A percentile compares a stretch with the other conserved stretches of the same genome.
These are phyloP conservation scores for Neurospora pannonica DNA, from an alignment of 495 filamentous ascomycete genomes.

Conservation along the genomic window DNA sequence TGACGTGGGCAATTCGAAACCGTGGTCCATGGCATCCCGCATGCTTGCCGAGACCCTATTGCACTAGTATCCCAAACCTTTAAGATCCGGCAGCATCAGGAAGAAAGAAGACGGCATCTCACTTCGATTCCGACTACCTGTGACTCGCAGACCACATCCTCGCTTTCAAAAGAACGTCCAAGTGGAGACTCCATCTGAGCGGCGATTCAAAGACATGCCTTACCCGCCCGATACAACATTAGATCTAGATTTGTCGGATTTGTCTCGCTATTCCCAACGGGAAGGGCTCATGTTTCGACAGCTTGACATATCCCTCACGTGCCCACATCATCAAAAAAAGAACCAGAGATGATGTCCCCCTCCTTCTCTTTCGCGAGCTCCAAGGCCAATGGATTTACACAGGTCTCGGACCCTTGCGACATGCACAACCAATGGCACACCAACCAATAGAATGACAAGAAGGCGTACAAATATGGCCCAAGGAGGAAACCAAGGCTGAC, in stretches of 20 bases:
- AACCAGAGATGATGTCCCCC: background rate
- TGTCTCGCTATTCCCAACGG: background rate
- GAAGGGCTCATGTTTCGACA: background rate
- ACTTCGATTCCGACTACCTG: background rate
- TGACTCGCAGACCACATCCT: background rate
- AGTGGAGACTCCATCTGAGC: background rate
- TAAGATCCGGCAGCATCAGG: background rate
- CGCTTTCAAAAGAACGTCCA: background rate
- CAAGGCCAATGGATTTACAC: background rate
- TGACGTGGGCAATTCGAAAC: background rate
- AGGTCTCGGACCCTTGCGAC: constrained; percentile 8
- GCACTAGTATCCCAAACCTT: background rate
- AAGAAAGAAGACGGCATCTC: background rate
- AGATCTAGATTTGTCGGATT: background rate
- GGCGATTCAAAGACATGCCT: background rate
- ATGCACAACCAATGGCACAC: constrained; percentile 17
- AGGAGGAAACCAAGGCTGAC: constrained; percentile 9
- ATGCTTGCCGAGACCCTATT: background rate
- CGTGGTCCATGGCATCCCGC: background rate
- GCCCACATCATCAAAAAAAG: background rate
- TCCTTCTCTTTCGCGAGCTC: background rate
- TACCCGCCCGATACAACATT: background rate
- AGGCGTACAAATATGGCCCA: constrained; percentile 8
- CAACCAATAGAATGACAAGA: constrained; percentile 9
- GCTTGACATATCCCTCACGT: background rate